Conservation (phyloP, 495 filamentous ascomycete genomes). For the Neurospora sp. region DNA sequence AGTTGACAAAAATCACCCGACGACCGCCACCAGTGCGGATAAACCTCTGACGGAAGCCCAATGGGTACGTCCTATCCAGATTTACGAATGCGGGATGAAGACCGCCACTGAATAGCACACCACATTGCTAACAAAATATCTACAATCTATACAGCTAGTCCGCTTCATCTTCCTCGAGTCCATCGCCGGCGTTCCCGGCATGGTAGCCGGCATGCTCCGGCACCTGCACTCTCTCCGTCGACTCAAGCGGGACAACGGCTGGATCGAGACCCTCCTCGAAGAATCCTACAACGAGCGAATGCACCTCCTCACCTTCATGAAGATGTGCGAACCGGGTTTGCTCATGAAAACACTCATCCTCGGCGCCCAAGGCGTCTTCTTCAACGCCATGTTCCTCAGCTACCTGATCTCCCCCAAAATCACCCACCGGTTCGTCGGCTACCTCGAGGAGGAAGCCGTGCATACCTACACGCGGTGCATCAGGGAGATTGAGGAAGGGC, state of each 20-base stretch:
- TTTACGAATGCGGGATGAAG: background rate
- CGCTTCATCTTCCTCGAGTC: conserved; percentile 90
- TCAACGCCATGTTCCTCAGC: conserved; percentile 83
- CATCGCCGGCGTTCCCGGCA: conserved; percentile 89
- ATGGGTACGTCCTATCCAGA: conserved; percentile 23
- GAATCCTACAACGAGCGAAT: conserved; percentile 95
- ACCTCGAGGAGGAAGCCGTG: conserved; percentile 93
- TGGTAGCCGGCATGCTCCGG: conserved; percentile 90
- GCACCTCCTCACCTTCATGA: conserved; percentile 91
- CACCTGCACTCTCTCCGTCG: conserved; percentile 74
- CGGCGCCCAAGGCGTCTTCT: conserved; percentile 76
- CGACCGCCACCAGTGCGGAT: conserved; percentile 30
- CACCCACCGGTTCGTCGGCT: conserved; percentile 92
- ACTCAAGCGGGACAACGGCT: conserved; percentile 90
- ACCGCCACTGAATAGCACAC: background rate
- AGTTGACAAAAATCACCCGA: conserved; percentile 36
- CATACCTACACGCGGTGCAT: conserved; percentile 88
- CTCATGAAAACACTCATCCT: conserved; percentile 87
- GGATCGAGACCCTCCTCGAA: conserved; percentile 94
- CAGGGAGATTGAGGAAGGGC: conserved; percentile 71
- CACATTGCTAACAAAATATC: conserved; percentile 2
- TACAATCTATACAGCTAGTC: conserved; percentile 38
- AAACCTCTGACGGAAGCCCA: conserved; percentile 37
- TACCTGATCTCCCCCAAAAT: conserved; percentile 85
- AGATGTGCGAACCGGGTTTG: conserved; percentile 78